Evolutionary conservation across 1,284 basidiomycete species (phyloP).

Genomic region (Ustilago curta): DNA sequence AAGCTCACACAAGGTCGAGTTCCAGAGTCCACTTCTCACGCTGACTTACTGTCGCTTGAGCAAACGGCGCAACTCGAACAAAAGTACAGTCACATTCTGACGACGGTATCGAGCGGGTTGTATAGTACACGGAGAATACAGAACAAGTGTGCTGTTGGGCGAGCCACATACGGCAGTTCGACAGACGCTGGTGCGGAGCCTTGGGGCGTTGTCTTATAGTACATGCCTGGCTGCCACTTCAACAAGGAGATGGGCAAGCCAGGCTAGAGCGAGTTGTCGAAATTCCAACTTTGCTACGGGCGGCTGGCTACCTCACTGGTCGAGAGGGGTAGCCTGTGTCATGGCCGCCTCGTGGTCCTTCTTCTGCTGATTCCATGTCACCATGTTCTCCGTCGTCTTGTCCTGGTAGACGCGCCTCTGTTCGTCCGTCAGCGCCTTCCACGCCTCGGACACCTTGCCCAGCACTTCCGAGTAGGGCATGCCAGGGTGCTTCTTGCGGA

Average conservation of each 20-base stretch:
- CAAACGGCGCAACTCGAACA: not conserved
- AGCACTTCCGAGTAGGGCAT: conserved; percentile 57
- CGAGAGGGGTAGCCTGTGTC: conserved; percentile 21
- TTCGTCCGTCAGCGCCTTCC: conserved; percentile 61
- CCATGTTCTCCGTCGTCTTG: conserved; percentile 61
- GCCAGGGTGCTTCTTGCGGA: conserved; percentile 58
- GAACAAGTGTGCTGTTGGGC: no score
- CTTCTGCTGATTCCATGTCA: conserved; percentile 57
- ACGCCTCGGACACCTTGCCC: conserved; percentile 60
- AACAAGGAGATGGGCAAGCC: not conserved
- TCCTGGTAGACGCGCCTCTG: conserved; percentile 59
- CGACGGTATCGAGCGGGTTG: conserved; percentile 24
- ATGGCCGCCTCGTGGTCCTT: conserved; percentile 52
- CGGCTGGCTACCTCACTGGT: conserved; percentile 22
- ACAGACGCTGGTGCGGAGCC: not conserved
- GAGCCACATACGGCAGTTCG: no score
- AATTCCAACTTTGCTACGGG: not conserved
- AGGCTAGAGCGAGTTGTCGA: not conserved
- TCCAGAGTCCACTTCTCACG: not conserved
- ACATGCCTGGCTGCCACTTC: conserved; percentile 11
- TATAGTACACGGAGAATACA: conserved; percentile 23
- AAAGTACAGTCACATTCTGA: conserved; percentile 9
- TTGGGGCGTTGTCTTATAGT: conserved; percentile 7
- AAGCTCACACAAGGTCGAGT: not conserved
- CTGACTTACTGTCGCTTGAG: not conserved